phyloP scores from a whole-genome alignment of 257 asterid species.

The Paraleonurus japonicus region DNA sequence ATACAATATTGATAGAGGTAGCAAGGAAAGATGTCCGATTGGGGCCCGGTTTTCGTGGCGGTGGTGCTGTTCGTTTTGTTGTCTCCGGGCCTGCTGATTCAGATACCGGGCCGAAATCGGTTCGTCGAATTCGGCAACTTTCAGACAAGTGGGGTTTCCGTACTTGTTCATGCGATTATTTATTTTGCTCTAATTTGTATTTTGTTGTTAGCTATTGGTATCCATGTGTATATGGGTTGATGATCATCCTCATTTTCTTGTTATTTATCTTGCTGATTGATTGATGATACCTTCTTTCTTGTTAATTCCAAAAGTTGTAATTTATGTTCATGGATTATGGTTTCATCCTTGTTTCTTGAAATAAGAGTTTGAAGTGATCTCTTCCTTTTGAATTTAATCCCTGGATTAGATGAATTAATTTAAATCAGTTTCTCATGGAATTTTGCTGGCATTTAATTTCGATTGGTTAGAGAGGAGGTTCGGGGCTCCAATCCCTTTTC shows the following conservation, averaged over 20 bases:
- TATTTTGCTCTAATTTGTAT: conserved; percentile 83
- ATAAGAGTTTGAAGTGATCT: neutral
- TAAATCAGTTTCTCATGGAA: neutral
- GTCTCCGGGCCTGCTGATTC: conserved; percentile 84
- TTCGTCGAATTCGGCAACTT: conserved; percentile 75
- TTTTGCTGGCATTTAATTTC: neutral
- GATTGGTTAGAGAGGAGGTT: too few species aligned
- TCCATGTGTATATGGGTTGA: conserved; percentile 72
- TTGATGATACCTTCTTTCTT: neutral
- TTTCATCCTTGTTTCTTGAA: neutral
- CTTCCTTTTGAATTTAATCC: neutral
- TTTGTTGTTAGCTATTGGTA: conserved; percentile 71
- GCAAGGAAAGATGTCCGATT: conserved; percentile 62
- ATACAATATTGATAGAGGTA: neutral
- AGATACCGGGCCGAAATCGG: conserved; percentile 71
- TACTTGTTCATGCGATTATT: conserved; percentile 64
- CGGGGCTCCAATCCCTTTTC: neutral
- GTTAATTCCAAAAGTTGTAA: neutral
- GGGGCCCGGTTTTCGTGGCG: conserved; percentile 92
- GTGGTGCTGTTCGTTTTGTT: conserved; percentile 81
- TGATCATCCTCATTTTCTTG: neutral
- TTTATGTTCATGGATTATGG: neutral
- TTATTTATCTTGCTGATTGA: neutral
- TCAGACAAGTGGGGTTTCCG: conserved; percentile 81
- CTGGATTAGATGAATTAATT: neutral